phyloP scores from a whole-genome alignment of 176 grass and related monocot species.

The Triticum turgidum region DNA sequence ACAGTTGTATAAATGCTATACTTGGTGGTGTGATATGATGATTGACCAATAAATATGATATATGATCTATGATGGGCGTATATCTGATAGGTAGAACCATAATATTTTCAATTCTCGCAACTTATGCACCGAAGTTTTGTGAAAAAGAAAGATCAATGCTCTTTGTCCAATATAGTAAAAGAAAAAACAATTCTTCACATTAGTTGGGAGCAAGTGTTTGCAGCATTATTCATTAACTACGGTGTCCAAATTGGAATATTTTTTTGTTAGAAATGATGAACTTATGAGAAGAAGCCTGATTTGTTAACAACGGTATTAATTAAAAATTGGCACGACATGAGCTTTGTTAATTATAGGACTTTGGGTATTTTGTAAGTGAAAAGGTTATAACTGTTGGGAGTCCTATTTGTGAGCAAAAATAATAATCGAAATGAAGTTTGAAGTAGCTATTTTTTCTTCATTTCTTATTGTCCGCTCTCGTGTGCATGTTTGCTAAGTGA shows the following conservation, averaged over 20 bases:
- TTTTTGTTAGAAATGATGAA: background rate
- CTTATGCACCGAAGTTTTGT: background rate
- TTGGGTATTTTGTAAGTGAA: background rate
- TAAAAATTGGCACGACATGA: background rate
- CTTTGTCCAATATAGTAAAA: background rate
- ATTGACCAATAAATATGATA: constrained; percentile 10
- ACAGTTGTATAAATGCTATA: constrained; percentile 13
- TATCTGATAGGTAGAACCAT: constrained; percentile 8
- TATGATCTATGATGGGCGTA: constrained; percentile 5
- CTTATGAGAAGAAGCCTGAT: constrained; percentile 6
- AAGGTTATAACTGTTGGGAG: background rate
- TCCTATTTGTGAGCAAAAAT: background rate
- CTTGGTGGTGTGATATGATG: background rate
- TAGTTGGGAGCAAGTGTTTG: background rate
- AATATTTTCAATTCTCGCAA: background rate
- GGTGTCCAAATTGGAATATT: background rate
- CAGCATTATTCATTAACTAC: background rate
- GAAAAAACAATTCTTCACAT: constrained; percentile 13
- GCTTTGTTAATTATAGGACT: background rate
- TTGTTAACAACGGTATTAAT: background rate
- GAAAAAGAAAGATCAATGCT: constrained; percentile 8
- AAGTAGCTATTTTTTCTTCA: constrained; percentile 1
- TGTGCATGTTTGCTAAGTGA: background rate
- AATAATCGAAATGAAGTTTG: background rate
- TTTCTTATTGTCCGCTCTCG: background rate